Evolutionary conservation across 257 asterid species (phyloP).

Genomic region (Solanum piurae): DNA sequence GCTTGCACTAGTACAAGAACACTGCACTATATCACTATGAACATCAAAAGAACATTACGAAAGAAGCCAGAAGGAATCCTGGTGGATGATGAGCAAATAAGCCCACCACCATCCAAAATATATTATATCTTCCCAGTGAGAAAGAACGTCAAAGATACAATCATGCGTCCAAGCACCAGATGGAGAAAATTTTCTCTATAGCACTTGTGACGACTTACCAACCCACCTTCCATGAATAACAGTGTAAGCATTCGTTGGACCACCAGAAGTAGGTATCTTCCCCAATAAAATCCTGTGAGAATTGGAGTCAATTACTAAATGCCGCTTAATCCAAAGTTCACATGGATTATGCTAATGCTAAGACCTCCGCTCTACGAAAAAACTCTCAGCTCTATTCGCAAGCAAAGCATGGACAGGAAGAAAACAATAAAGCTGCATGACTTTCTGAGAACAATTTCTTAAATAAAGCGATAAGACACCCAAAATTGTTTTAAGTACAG

Average conservation of each 20-base stretch:
- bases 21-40: not conserved
- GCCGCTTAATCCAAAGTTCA: conserved; percentile 30
- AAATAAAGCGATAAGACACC: not conserved
- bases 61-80: not conserved
- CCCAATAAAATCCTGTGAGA: conserved; percentile 98
- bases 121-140: not conserved
- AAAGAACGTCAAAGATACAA: not conserved
- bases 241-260: conserved; percentile 80
- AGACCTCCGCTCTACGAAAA: not conserved
- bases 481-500: not conserved
- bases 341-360: conserved; percentile 17
- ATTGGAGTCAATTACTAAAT: conserved; percentile 53
- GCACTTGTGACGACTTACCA: conserved; percentile 42
- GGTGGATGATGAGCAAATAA: not conserved
- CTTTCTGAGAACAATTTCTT: not conserved
- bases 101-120: not conserved
- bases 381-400: conserved; percentile 18
- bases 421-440: not conserved
- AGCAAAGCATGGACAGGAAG: conserved; percentile 1
- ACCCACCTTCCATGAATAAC: conserved; percentile 88
- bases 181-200: conserved; percentile 17
- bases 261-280: conserved; percentile 81
- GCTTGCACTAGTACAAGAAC: not conserved
- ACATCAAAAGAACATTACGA: not conserved
- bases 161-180: conserved; percentile 17